A percentile compares a stretch with the other conserved stretches of the same genome.
Conservation (phyloP, 140 eudicot species). For the Eryngium alpinum region DNA sequence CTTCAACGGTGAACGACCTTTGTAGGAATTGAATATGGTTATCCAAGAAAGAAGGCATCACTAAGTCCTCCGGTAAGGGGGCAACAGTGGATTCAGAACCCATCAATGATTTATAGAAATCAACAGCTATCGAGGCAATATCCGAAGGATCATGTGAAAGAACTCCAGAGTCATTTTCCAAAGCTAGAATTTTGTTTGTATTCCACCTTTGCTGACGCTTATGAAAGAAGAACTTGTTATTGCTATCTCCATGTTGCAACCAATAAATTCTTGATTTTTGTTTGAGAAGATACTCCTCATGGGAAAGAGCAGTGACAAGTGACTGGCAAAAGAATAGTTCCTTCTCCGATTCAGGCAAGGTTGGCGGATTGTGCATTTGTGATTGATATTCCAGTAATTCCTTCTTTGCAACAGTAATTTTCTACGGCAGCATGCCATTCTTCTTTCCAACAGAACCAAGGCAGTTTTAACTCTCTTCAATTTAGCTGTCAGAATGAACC, state of each 20-base stretch:
- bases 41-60: neutral
- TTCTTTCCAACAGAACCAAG: neutral
- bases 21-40: accelerated
- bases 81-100: neutral
- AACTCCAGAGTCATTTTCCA: neutral
- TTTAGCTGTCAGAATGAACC: neutral
- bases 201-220: neutral
- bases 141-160: neutral
- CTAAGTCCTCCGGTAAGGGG: neutral
- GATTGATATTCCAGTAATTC: no score
- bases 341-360: no score
- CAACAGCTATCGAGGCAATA: neutral
- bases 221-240: no score
- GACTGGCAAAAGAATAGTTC: accelerated
- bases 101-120: neutral
- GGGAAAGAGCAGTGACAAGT: accelerated
- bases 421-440: no score
- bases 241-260: neutral
- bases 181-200: neutral
- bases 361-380: no score
- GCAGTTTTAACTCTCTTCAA: neutral
- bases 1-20: neutral
- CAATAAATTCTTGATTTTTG: neutral
- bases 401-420: no score
- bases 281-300: neutral